Evolutionary conservation across 768 basidiomycete genomes (phyloP), one percentile per base, ranked within the genome.

Genomic region (Mrakia gelida): DNA sequence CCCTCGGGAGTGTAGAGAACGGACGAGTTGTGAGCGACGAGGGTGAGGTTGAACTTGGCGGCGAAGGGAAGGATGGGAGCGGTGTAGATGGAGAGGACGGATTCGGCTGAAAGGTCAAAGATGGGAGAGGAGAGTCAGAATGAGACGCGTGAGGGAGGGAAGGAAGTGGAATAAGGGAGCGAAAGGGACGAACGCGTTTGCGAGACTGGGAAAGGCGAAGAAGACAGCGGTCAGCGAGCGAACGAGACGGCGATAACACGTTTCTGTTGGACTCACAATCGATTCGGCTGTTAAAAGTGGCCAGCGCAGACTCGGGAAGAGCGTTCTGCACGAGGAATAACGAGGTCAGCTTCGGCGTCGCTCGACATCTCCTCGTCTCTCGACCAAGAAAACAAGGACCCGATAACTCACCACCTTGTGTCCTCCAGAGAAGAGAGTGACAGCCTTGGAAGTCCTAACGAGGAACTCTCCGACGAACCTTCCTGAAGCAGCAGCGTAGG

Each of bases 1-100:
- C 43, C 45, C 13, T 59, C 28, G 34, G 68, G 68, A 41, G 52
- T 43, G 77, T 68, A 61, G 8, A 75, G 59, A 21, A 75, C 56
- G 8, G 67, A 41, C 4, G 26, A 3, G 43, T 67, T 49, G 74
- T 63, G 68, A 8, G 73, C 41, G 71, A 75, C 18, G 45, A 79
- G 52, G 2, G 78, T 71, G 26, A 79, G 75, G 62, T 79, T 63
- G 74, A 62, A 71, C 23, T 26, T 41, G 28, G 52, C 49, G 54
- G 78, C 78, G 54, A 63, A 38, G 54, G 73, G 78, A 9, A 79
- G 34, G 54, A 79, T 38, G 4, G 73, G 54, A 10, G 38, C 26
- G 67, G 61, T 52, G 78, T 79, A 79, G 74, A 79, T 71, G 70
- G 71, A 74, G 30, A 79, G 30, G 7, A 75, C 68, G 26, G 59